Conservation (phyloP, 768 basidiomycete genomes). For the Lentinus brumalis region DNA sequence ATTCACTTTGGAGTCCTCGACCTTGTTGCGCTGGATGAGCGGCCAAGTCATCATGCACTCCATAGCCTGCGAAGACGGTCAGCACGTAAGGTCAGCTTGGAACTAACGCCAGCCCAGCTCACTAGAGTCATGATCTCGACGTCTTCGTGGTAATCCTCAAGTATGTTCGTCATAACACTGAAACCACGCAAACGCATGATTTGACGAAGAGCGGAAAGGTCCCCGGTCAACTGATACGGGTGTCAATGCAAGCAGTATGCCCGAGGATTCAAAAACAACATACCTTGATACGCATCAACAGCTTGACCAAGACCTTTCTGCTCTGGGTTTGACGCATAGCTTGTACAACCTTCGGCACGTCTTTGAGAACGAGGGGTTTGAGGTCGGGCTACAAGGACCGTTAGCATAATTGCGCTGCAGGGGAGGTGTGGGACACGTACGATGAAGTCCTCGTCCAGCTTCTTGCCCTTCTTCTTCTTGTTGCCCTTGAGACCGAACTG, state of each 20-base stretch:
- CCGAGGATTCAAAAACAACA: background rate
- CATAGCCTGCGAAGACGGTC: conserved; percentile 46
- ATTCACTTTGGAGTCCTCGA: conserved; percentile 74
- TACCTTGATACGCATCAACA: conserved; percentile 86
- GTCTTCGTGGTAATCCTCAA: conserved; percentile 77
- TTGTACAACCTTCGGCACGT: conserved; percentile 89
- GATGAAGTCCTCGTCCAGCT: conserved; percentile 92
- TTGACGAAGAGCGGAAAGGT: conserved; percentile 73
- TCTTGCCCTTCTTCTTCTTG: conserved; percentile 89
- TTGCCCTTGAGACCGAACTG: conserved; percentile 78
- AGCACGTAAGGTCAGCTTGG: background rate
- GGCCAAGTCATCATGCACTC: conserved; percentile 80
- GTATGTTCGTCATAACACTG: conserved; percentile 85
- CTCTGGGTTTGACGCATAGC: conserved; percentile 88
- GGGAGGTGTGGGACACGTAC: conserved; percentile 41
- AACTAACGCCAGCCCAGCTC: conserved; percentile 28
- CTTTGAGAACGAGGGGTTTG: conserved; percentile 71
- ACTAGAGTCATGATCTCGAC: conserved; percentile 72
- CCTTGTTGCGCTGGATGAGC: conserved; percentile 83
- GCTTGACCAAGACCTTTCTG: conserved; percentile 76
- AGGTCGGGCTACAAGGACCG: conserved; percentile 61
- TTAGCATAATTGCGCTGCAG: background rate
- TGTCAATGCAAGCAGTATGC: background rate
- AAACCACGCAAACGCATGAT: conserved; percentile 93
- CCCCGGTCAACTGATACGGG: conserved; percentile 73